Percentiles rank a stretch among this genome's conserved stretches.
phyloP scores from a whole-genome alignment of 371 early-diverging fungal genomes.

The Nematocida parisii region DNA sequence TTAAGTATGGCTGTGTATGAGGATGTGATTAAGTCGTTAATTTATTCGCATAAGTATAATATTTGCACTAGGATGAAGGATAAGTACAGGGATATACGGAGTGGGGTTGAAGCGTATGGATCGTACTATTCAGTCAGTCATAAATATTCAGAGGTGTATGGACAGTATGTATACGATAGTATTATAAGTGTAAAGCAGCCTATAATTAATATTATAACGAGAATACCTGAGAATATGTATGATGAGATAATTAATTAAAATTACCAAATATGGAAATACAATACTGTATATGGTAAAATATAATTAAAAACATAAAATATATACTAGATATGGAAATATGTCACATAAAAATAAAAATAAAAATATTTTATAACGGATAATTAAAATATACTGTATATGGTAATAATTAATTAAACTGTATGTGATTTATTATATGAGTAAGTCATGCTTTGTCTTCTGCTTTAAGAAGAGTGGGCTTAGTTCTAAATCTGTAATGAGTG shows the following conservation, averaged over 20 bases:
- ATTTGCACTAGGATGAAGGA: not conserved
- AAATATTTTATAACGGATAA: too few species aligned
- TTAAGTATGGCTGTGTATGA: not conserved
- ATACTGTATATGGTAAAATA: too few species aligned
- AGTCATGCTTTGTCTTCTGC: not conserved
- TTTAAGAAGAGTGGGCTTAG: not conserved
- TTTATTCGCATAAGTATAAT: slow-evolving; percentile 10
- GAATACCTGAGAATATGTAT: too few species aligned
- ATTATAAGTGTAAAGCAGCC: not conserved
- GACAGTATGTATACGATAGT: not conserved
- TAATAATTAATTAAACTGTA: too few species aligned
- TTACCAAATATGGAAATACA: too few species aligned
- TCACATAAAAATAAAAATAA: too few species aligned
- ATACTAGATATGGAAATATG: too few species aligned
- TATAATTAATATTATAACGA: not conserved
- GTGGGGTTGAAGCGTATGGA: not conserved
- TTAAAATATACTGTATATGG: too few species aligned
- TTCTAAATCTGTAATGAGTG: not conserved
- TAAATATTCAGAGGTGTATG: not conserved
- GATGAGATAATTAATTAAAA: too few species aligned
- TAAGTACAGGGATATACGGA: slow-evolving; percentile 9
- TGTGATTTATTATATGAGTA: not conserved
- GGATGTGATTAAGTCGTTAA: not conserved
- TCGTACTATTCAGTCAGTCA: not conserved
- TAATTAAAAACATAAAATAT: too few species aligned